Conservation (phyloP, 2,329 filamentous ascomycete species). For the Cercospora zeae-maydis region DNA sequence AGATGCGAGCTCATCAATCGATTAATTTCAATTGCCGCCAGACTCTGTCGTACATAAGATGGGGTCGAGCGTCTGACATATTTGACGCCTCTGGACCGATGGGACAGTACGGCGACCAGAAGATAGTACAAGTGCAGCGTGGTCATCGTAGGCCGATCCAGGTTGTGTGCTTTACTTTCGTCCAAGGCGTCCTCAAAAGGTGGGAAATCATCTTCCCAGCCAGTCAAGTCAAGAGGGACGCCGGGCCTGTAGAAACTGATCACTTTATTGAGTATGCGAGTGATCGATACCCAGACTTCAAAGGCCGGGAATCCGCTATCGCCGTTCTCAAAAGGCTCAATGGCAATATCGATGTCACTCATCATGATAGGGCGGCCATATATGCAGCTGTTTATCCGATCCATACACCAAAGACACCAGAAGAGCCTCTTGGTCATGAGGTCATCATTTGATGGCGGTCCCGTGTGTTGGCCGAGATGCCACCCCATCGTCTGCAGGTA, state of each 20-base stretch:
- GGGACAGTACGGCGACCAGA: slow-evolving; percentile 55
- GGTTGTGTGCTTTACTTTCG: slow-evolving; percentile 44
- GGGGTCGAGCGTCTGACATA: slow-evolving; percentile 44
- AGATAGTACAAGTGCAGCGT: slow-evolving; percentile 57
- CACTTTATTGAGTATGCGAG: slow-evolving; percentile 46
- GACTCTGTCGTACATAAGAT: slow-evolving; percentile 53
- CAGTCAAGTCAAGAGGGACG: slow-evolving; percentile 40
- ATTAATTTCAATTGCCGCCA: slow-evolving; percentile 55
- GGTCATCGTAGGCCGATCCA: slow-evolving; percentile 39
- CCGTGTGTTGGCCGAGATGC: slow-evolving; percentile 39
- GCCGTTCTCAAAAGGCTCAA: slow-evolving; percentile 41
- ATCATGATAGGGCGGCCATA: slow-evolving; percentile 48
- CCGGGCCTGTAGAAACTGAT: slow-evolving; percentile 48
- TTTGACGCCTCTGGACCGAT: slow-evolving; percentile 47
- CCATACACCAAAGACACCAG: slow-evolving; percentile 50
- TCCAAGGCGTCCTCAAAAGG: slow-evolving; percentile 26
- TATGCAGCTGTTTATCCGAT: slow-evolving; percentile 48
- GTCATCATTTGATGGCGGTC: slow-evolving; percentile 23
- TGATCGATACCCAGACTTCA: slow-evolving; percentile 47
- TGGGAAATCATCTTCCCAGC: slow-evolving; percentile 44
- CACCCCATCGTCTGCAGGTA: slow-evolving; percentile 50
- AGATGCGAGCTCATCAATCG: slow-evolving; percentile 46
- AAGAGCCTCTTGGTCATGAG: slow-evolving; percentile 45
- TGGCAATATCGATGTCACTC: slow-evolving; percentile 47
- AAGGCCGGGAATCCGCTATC: slow-evolving; percentile 47